These are phyloP conservation scores for Pythium brachiatum DNA, from an alignment of 352 stramenopile species.

Conservation along the genomic window DNA sequence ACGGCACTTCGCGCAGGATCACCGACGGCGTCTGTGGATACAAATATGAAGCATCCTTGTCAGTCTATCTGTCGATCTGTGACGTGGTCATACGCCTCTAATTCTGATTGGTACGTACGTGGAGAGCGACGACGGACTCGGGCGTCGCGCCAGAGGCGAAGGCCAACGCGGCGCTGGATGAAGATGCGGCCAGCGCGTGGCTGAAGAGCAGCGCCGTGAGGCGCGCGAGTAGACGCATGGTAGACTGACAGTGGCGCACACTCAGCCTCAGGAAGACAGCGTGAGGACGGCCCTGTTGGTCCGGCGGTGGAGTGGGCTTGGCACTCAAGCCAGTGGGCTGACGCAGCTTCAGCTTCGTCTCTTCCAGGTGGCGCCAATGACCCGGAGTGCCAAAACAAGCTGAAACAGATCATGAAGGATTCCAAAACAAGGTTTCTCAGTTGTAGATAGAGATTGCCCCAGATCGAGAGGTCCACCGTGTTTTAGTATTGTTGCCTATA, in stretches of 20 bases:
- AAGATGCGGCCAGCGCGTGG: constrained; percentile 3
- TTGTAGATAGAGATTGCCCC: not conserved
- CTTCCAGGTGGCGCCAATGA: constrained; percentile 23
- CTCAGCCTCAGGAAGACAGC: not conserved
- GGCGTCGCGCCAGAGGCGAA: not conserved
- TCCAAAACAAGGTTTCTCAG: not conserved
- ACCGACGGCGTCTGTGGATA: constrained; percentile 53
- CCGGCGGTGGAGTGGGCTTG: not conserved
- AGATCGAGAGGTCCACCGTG: not conserved
- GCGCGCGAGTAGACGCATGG: constrained; percentile 16
- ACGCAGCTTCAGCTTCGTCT: constrained; percentile 20
- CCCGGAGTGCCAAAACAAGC: constrained; percentile 7
- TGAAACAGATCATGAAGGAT: not conserved
- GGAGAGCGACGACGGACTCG: constrained; percentile 9
- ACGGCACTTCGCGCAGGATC: constrained; percentile 69
- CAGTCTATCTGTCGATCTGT: not conserved
- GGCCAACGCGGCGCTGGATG: not conserved
- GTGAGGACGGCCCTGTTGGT: not conserved
- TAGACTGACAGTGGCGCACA: not conserved
- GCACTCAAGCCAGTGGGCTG: not conserved
- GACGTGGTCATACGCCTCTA: not conserved
- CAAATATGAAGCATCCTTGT: constrained; percentile 1
- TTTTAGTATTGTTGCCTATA: constrained; percentile 9
- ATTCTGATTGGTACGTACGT: too few species aligned
- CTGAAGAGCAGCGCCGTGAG: constrained; percentile 20